A percentile compares a stretch with the other conserved stretches of the same genome.
Conservation (phyloP, 306 rosid genomes). For the Spatholobus suberectus region DNA sequence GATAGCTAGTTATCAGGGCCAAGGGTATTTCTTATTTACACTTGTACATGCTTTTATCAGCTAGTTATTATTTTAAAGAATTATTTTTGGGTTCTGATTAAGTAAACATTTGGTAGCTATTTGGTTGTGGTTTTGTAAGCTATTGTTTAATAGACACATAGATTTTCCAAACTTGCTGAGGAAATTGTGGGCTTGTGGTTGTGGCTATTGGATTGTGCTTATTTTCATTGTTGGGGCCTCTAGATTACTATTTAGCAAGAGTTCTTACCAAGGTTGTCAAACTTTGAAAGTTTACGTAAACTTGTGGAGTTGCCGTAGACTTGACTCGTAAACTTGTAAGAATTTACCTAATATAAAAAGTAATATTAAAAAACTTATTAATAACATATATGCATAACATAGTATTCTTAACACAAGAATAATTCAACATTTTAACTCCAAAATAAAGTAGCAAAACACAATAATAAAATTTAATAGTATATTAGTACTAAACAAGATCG, state of each 20-base stretch:
- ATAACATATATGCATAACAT: background rate
- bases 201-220: constrained; percentile 23
- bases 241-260: background rate
- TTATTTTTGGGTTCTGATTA: constrained; percentile 1
- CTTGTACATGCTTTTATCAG: background rate
- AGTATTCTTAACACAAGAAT: background rate
- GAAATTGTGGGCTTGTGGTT: background rate
- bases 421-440: background rate
- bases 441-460: background rate
- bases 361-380: background rate
- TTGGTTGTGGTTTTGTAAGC: constrained; percentile 12
- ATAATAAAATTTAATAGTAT: background rate
- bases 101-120: constrained; percentile 20
- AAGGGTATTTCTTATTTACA: background rate
- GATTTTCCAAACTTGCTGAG: background rate
- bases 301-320: background rate
- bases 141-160: background rate
- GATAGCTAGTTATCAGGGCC: background rate
- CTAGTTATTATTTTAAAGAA: constrained; percentile 3
- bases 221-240: background rate
- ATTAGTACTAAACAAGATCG: background rate
- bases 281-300: background rate
- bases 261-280: background rate
- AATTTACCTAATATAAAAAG: background rate
- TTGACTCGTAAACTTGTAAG: background rate